phyloP scores from a whole-genome alignment of 306 rosid genomes.

The Arachis hypogaea region DNA sequence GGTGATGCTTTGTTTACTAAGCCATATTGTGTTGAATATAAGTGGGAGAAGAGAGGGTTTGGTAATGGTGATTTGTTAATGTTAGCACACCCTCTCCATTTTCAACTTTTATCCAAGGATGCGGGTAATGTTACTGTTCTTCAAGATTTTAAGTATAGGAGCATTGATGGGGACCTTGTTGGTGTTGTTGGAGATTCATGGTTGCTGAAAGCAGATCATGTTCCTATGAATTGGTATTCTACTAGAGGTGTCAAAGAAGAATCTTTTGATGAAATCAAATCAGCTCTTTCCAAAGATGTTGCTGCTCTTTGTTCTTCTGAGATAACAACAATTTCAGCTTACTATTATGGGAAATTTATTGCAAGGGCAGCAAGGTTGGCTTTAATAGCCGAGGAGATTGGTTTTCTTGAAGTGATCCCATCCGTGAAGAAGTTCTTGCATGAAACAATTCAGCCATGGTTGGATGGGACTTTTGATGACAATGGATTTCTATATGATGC shows the following conservation, averaged over 20 bases:
- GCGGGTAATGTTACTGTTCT: conserved; percentile 49
- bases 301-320: conserved; percentile 37
- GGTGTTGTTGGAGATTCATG: conserved; percentile 77
- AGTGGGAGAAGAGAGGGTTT: conserved; percentile 73
- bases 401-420: conserved; percentile 55
- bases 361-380: conserved; percentile 85
- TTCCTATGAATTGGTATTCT: conserved; percentile 73
- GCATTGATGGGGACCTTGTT: conserved; percentile 82
- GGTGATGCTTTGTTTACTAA: conserved; percentile 55
- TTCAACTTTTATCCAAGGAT: conserved; percentile 39
- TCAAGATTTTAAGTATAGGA: conserved; percentile 59
- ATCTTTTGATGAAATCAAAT: conserved; percentile 47
- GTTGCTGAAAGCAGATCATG: conserved; percentile 52
- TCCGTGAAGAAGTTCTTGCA: conserved; percentile 53
- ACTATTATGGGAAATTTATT: conserved; percentile 60
- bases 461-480: conserved; percentile 60
- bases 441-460: conserved; percentile 76
- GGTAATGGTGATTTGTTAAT: conserved; percentile 71
- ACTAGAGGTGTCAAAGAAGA: conserved; percentile 57
- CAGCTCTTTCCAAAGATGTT: conserved; percentile 63
- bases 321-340: conserved; percentile 47
- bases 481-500: conserved; percentile 67
- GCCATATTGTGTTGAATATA: conserved; percentile 65
- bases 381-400: conserved; percentile 74
- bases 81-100: conserved; percentile 78